These are phyloP conservation scores for Aspergillus taichungensis DNA, from an alignment of 495 filamentous ascomycete species.

Conservation along the genomic window DNA sequence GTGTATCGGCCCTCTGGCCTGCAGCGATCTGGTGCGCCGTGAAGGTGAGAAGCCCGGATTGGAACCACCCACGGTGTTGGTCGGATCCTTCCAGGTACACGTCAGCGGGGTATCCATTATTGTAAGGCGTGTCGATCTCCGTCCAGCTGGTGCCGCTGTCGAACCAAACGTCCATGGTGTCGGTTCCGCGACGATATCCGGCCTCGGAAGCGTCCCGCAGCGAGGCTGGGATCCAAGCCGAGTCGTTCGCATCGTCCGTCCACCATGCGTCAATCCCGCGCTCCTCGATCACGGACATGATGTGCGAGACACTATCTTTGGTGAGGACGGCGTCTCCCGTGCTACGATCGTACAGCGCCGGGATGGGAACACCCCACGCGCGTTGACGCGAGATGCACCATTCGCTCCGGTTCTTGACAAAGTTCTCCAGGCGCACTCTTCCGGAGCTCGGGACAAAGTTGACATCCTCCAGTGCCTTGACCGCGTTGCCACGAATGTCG, in stretches of 20 bases:
- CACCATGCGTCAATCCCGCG: conserved; percentile 89
- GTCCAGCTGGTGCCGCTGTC: conserved; percentile 97
- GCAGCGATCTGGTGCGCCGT: conserved; percentile 50
- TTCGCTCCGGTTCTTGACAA: conserved; percentile 78
- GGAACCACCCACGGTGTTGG: conserved; percentile 98
- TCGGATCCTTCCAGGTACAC: conserved; percentile 91
- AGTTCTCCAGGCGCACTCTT: conserved; percentile 65
- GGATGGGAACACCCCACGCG: conserved; percentile 94
- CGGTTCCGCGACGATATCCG: conserved; percentile 65
- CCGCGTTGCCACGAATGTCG: conserved; percentile 62
- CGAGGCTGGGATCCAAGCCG: conserved; percentile 59
- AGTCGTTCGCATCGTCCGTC: conserved; percentile 65
- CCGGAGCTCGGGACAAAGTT: conserved; percentile 69
- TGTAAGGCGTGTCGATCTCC: conserved; percentile 30
- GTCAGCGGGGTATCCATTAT: conserved; percentile 56
- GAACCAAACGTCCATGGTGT: conserved; percentile 99
- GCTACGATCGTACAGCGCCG: conserved; percentile 67
- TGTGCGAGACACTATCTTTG: conserved; percentile 71
- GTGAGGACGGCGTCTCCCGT: conserved; percentile 64
- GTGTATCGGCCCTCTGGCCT: conserved; percentile 23
- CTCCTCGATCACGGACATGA: conserved; percentile 67
- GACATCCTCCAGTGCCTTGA: conserved; percentile 60
- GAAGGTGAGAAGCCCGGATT: conserved; percentile 91
- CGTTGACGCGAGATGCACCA: conserved; percentile 99
- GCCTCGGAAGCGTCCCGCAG: conserved; percentile 31